A percentile compares a stretch with the other conserved stretches of the same genome.
phyloP scores from a whole-genome alignment of 495 filamentous ascomycete species.

The Aspergillus egyptiacus region DNA sequence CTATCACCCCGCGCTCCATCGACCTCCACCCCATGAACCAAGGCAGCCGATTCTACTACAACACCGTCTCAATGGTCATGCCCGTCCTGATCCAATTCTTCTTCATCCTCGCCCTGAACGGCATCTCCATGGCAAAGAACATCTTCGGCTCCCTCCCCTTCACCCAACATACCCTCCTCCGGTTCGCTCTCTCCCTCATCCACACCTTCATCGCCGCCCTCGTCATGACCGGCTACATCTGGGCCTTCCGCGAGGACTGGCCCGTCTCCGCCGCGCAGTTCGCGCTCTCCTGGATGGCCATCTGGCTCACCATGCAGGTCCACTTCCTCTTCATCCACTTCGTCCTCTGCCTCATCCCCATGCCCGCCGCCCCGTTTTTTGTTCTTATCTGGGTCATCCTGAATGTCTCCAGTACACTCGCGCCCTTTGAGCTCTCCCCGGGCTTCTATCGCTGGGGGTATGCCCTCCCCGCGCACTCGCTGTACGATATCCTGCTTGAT shows the following conservation, averaged over 20 bases:
- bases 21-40: conserved; percentile 39
- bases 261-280: conserved; percentile 34
- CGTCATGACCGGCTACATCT: conserved; percentile 37
- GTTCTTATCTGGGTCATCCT: conserved; percentile 41
- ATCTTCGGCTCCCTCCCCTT: conserved; percentile 30
- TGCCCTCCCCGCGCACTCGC: conserved; percentile 38
- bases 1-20: conserved; percentile 26
- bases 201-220: conserved; percentile 41
- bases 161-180: conserved; percentile 31
- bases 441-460: conserved; percentile 43
- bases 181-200: conserved; percentile 27
- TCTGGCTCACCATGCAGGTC: conserved; percentile 44
- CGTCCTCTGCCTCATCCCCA: neutral
- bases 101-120: conserved; percentile 35
- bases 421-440: conserved; percentile 36
- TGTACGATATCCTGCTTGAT: conserved; percentile 37
- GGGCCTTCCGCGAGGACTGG: conserved; percentile 42
- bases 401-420: conserved; percentile 38
- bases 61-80: conserved; percentile 40
- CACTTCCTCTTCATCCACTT: conserved; percentile 37
- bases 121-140: conserved; percentile 31
- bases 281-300: conserved; percentile 34
- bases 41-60: conserved; percentile 38
- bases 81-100: conserved; percentile 45
- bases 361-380: conserved; percentile 32